These are phyloP conservation scores for Trichosporon coremiiforme DNA, from an alignment of 1,284 basidiomycete genomes.

Conservation along the genomic window DNA sequence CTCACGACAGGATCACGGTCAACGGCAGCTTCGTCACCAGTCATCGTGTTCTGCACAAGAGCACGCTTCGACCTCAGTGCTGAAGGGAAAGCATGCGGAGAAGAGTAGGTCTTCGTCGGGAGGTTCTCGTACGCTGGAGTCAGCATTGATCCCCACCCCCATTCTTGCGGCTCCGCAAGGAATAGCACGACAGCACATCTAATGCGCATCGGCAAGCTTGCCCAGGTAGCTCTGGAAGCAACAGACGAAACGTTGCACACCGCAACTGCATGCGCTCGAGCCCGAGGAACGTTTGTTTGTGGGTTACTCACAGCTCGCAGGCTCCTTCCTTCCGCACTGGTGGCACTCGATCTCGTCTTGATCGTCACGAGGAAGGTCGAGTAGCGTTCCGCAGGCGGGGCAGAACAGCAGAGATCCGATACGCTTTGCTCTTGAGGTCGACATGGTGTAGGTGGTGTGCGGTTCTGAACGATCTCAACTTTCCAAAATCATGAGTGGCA, in stretches of 20 bases:
- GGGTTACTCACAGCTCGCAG: constrained; percentile 72
- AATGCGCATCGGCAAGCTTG: no score
- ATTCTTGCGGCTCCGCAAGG: no score
- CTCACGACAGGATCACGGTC: constrained; percentile 65
- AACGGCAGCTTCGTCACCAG: constrained; percentile 72
- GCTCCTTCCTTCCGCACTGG: constrained; percentile 83
- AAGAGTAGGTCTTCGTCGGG: constrained; percentile 84
- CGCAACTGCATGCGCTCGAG: no score
- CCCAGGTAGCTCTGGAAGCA: no score
- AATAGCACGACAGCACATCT: no score
- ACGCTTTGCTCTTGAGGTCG: constrained; percentile 38
- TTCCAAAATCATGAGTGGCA: constrained; percentile 20
- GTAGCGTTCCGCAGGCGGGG: constrained; percentile 84
- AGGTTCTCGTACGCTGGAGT: constrained; percentile 85
- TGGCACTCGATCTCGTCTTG: constrained; percentile 78
- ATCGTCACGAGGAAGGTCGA: constrained; percentile 78
- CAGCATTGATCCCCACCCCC: background rate
- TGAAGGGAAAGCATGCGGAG: constrained; percentile 92
- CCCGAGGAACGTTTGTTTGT: no score
- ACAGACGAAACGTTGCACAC: no score
- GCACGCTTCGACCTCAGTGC: constrained; percentile 83
- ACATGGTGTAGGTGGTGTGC: constrained; percentile 9
- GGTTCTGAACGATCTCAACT: constrained; percentile 18
- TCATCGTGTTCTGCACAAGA: constrained; percentile 77
- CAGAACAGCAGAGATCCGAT: constrained; percentile 89